phyloP scores from a whole-genome alignment of 257 asterid genomes.

The Solanum tacnaense region DNA sequence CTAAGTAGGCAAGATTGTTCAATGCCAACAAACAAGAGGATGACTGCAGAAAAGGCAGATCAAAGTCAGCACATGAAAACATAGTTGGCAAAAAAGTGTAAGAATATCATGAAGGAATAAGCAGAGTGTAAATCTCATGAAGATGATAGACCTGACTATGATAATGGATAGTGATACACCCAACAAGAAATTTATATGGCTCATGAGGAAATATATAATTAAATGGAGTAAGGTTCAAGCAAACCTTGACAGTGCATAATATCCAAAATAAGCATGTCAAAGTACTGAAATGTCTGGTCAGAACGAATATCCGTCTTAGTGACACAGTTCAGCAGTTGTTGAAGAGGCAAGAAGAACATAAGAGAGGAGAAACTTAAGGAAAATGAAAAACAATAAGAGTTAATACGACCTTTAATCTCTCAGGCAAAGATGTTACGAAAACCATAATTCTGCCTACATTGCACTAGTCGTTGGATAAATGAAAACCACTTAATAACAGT shows the following conservation, averaged over 20 bases:
- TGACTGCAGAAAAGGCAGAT: no score
- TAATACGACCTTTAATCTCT: not conserved
- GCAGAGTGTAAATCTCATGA: no score
- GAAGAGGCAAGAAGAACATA: not conserved
- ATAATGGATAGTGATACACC: constrained; percentile 24
- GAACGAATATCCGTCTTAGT: not conserved
- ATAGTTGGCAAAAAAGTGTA: no score
- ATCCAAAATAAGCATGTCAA: not conserved
- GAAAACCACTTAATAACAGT: not conserved
- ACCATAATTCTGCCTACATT: not conserved
- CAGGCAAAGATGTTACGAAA: not conserved
- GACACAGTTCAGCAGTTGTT: not conserved
- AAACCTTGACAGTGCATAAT: not conserved
- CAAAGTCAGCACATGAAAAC: no score
- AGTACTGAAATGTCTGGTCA: not conserved
- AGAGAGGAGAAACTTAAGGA: not conserved
- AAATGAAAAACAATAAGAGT: not conserved
- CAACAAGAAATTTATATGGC: constrained; percentile 90
- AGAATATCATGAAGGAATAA: no score
- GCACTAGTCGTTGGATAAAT: not conserved
- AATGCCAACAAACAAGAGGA: constrained; percentile 57
- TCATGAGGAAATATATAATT: not conserved
- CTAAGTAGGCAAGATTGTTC: constrained; percentile 64
- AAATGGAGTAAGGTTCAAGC: not conserved
- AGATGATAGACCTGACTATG: no score